phyloP scores from a whole-genome alignment of 768 basidiomycete genomes.

The Strobilomyces dryophilus region DNA sequence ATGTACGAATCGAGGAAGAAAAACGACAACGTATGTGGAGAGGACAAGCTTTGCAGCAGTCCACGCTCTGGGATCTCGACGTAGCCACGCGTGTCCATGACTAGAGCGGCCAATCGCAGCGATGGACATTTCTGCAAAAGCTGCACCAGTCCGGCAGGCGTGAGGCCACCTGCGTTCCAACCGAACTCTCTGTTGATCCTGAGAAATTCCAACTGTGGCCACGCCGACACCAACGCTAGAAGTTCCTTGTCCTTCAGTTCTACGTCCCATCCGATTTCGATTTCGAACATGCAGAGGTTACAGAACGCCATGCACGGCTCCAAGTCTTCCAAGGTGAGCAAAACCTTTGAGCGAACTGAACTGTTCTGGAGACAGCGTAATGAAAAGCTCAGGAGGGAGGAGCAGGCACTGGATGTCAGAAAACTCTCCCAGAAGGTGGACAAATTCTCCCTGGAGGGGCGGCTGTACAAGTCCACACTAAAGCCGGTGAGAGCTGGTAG shows the following conservation, averaged over 20 bases:
- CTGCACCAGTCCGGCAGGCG: no score
- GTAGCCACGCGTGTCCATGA: not conserved
- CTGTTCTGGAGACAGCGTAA: no score
- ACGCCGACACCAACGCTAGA: not conserved
- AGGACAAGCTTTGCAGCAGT: not conserved
- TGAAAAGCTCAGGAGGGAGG: no score
- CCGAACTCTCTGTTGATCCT: not conserved
- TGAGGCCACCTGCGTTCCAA: no score
- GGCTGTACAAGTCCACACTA: no score
- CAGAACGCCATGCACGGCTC: not conserved
- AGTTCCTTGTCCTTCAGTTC: not conserved
- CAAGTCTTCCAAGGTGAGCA: not conserved
- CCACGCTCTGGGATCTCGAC: not conserved
- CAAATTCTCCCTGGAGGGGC: not conserved
- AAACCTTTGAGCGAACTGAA: no score
- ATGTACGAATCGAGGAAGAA: no score
- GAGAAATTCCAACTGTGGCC: not conserved
- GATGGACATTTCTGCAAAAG: no score
- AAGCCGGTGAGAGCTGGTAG: not conserved
- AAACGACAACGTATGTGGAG: no score
- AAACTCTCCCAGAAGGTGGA: not conserved
- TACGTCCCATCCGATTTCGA: not conserved
- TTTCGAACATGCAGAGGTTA: not conserved
- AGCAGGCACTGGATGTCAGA: no score
- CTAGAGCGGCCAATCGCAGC: not conserved